Percentiles rank a stretch among this genome's conserved stretches.
phyloP scores from a whole-genome alignment of 768 basidiomycete genomes.

The Mycena chlorophos region DNA sequence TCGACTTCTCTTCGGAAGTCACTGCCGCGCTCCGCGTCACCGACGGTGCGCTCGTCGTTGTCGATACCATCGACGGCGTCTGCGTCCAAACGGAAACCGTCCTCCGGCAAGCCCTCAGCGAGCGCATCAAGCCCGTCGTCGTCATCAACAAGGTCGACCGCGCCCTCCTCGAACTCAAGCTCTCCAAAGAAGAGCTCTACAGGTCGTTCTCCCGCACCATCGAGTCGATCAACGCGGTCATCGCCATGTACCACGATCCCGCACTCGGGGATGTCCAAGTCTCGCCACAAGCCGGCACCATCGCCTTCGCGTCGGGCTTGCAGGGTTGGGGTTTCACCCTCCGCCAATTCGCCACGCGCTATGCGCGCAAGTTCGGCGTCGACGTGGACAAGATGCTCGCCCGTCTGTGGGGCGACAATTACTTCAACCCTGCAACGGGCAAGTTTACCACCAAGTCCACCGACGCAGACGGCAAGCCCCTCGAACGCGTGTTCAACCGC shows the following conservation, averaged over 20 bases:
- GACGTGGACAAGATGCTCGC: constrained; percentile 95
- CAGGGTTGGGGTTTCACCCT: constrained; percentile 99
- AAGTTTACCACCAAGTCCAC: constrained; percentile 87
- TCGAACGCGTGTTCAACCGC: constrained; percentile 97
- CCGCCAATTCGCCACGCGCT: constrained; percentile 91
- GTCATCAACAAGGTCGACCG: constrained; percentile 99
- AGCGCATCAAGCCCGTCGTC: constrained; percentile 99
- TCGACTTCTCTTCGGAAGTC: constrained; percentile 99
- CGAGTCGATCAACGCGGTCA: constrained; percentile 96
- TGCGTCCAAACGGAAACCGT: constrained; percentile 99
- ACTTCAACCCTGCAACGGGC: constrained; percentile 93
- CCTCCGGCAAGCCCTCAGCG: constrained; percentile 91
- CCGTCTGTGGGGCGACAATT: constrained; percentile 85
- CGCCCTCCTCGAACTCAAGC: constrained; percentile 96
- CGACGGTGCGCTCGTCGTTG: constrained; percentile 98
- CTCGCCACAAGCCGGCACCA: constrained; percentile 95
- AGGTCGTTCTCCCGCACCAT: constrained; percentile 97
- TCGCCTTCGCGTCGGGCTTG: constrained; percentile 98
- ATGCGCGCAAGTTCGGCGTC: constrained; percentile 99
- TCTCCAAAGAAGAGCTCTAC: constrained; percentile 94
- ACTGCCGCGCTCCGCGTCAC: constrained; percentile 99
- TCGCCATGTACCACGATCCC: constrained; percentile 93
- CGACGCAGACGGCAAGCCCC: constrained; percentile 77
- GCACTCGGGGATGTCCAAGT: constrained; percentile 98
- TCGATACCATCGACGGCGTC: constrained; percentile 99